Conservation (phyloP, 1,284 basidiomycete genomes). For the Phylloboletellus chloephorus region DNA sequence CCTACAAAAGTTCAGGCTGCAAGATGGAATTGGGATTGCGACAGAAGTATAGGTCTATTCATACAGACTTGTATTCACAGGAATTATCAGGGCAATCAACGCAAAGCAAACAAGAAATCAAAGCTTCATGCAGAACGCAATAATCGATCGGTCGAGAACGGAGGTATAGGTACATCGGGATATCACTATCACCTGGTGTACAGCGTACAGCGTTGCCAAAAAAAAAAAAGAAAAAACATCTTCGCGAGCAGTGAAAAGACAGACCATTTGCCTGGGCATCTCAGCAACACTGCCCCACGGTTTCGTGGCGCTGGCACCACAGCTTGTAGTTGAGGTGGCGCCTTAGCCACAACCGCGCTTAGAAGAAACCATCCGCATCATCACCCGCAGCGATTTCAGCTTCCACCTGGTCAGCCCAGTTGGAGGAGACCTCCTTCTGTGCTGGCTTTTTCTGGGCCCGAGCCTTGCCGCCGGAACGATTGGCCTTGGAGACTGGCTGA, state of each 20-base stretch:
- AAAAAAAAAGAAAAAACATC: not conserved
- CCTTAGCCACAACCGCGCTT: constrained; percentile 16
- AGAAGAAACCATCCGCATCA: constrained; percentile 2
- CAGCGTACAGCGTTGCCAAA: constrained; percentile 8
- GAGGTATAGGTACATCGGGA: not conserved
- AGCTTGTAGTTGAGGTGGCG: constrained; percentile 11
- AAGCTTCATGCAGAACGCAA: not conserved
- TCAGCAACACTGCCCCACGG: constrained; percentile 21
- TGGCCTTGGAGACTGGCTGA: constrained; percentile 12
- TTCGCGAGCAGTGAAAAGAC: not conserved
- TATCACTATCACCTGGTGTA: no score
- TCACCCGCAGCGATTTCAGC: constrained; percentile 12
- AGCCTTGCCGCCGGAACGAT: constrained; percentile 5
- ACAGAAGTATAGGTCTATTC: constrained; percentile 2
- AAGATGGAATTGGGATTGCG: constrained; percentile 34
- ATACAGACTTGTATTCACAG: constrained; percentile 6
- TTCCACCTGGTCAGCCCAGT: constrained; percentile 30
- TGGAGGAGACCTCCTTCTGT: constrained; percentile 7
- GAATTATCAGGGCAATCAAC: not conserved
- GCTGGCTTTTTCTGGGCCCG: constrained; percentile 13
- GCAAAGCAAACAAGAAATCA: constrained; percentile 2
- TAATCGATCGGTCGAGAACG: constrained; percentile 3
- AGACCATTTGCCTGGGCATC: constrained; percentile 20
- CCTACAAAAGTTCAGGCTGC: constrained; percentile 35
- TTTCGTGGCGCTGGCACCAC: constrained; percentile 12